Percentiles rank a stretch among this genome's conserved stretches.
Evolutionary conservation across 2,329 filamentous ascomycete genomes (phyloP).

Genomic region (Teratosphaeria zuluensis): DNA sequence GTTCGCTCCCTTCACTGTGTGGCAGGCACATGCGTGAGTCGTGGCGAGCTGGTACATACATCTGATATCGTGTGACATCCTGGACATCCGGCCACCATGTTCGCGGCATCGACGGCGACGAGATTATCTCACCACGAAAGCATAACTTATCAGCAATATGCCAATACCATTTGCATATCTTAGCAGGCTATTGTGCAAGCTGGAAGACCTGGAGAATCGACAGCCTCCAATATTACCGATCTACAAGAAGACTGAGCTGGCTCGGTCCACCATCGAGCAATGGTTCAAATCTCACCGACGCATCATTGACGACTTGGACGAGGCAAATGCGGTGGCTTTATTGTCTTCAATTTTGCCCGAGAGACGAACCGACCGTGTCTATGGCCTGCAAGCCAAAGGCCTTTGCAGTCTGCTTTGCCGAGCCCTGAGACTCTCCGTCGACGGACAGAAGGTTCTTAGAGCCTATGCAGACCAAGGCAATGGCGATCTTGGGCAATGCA

Average conservation of each 20-base stretch:
- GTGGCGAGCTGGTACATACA: background rate
- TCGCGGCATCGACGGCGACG: background rate
- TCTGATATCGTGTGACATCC: background rate
- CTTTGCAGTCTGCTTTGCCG: slow-evolving; percentile 60
- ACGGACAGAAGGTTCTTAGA: slow-evolving; percentile 52
- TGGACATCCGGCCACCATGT: background rate
- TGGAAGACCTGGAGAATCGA: slow-evolving; percentile 44
- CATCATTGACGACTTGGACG: slow-evolving; percentile 47
- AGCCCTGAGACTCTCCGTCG: slow-evolving; percentile 54
- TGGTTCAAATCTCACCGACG: slow-evolving; percentile 63
- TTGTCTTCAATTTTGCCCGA: slow-evolving; percentile 70
- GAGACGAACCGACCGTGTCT: slow-evolving; percentile 67
- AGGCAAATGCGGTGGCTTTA: slow-evolving; percentile 50
- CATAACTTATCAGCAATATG: slow-evolving; percentile 34
- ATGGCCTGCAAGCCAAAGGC: slow-evolving; percentile 52
- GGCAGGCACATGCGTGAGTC: background rate
- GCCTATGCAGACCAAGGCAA: slow-evolving; percentile 50
- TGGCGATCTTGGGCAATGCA: slow-evolving; percentile 62
- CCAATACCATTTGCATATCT: slow-evolving; percentile 59
- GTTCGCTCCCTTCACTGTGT: background rate
- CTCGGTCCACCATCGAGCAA: slow-evolving; percentile 35
- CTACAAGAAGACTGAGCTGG: slow-evolving; percentile 12
- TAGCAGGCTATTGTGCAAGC: slow-evolving; percentile 62
- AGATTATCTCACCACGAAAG: background rate
- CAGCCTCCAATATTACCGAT: slow-evolving; percentile 30